phyloP scores from a whole-genome alignment of 768 basidiomycete genomes.

The Amanita subjunquillea region DNA sequence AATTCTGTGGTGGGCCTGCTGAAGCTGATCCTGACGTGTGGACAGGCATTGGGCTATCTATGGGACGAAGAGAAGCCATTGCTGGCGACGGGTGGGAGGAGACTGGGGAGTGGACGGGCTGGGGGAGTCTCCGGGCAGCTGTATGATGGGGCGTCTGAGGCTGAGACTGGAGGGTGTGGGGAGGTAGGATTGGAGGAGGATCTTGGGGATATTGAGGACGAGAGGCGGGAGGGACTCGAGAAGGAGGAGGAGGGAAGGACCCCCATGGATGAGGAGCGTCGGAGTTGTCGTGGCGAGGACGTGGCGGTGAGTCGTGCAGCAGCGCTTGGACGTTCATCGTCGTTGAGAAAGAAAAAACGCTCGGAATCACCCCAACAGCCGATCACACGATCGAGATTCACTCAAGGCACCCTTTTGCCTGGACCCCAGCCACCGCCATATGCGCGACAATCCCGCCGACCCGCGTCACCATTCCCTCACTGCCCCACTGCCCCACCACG shows the following conservation, averaged over 20 bases:
- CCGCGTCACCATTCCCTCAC: conserved; percentile 45
- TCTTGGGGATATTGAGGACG: conserved; percentile 5
- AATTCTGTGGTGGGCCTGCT: background rate
- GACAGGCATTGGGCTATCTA: conserved; percentile 9
- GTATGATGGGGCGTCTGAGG: conserved; percentile 5
- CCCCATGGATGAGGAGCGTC: background rate
- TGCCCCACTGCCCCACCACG: conserved; percentile 84
- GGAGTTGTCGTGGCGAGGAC: conserved; percentile 15
- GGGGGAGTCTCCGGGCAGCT: conserved; percentile 11
- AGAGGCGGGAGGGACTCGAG: background rate
- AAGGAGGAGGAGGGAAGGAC: conserved; percentile 6
- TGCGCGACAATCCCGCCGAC: conserved; percentile 37
- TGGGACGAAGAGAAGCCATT: conserved; percentile 20
- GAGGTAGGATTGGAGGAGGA: conserved; percentile 11
- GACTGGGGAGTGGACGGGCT: background rate
- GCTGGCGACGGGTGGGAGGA: conserved; percentile 19
- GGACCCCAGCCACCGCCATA: conserved; percentile 1
- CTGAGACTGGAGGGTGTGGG: conserved; percentile 15
- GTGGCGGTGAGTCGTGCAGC: conserved; percentile 58
- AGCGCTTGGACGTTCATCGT: conserved; percentile 63
- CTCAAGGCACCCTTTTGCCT: background rate
- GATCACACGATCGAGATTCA: conserved; percentile 18
- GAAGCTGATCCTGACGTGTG: background rate
- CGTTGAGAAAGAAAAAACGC: conserved; percentile 7
- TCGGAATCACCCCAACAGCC: background rate